Conservation (phyloP, 805 yeast species). For the Debaryomyces hansenii region DNA sequence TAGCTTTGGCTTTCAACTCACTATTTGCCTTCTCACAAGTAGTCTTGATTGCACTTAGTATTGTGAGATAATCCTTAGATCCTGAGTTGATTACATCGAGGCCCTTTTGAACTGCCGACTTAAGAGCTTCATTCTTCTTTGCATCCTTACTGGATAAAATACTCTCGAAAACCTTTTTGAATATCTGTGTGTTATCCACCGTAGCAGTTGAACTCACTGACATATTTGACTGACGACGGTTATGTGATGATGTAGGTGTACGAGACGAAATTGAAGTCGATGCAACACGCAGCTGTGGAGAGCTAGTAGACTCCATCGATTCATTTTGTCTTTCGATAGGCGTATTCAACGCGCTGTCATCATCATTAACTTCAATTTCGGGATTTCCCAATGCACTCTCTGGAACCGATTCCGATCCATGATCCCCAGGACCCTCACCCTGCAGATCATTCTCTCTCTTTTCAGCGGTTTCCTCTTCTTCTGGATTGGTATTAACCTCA, state of each 20-base stretch:
- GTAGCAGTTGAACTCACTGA: constrained; percentile 16
- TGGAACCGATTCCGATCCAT: neutral
- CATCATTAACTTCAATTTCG: neutral
- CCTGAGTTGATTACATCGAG: constrained; percentile 41
- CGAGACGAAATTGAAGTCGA: constrained; percentile 5
- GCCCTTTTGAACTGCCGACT: constrained; percentile 37
- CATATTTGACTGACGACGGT: constrained; percentile 14
- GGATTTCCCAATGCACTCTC: neutral
- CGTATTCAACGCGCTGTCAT: neutral
- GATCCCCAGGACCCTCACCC: neutral
- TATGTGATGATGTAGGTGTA: constrained; percentile 4
- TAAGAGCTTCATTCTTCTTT: constrained; percentile 47
- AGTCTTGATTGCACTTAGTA: constrained; percentile 76
- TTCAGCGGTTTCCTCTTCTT: neutral
- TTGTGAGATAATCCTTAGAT: constrained; percentile 46
- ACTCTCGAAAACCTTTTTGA: constrained; percentile 58
- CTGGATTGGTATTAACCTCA: neutral
- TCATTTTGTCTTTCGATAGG: neutral
- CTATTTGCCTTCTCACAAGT: constrained; percentile 69
- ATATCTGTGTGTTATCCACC: constrained; percentile 23
- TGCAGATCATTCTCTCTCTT: neutral
- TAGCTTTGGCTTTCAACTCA: constrained; percentile 68
- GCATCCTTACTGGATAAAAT: constrained; percentile 63
- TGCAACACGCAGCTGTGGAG: constrained; percentile 2
- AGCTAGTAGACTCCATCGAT: neutral